A percentile compares a stretch with the other conserved stretches of the same genome.
Evolutionary conservation across 2,329 filamentous ascomycete species (phyloP).

Genomic region (Phaeosphaeriaceae sp.): DNA sequence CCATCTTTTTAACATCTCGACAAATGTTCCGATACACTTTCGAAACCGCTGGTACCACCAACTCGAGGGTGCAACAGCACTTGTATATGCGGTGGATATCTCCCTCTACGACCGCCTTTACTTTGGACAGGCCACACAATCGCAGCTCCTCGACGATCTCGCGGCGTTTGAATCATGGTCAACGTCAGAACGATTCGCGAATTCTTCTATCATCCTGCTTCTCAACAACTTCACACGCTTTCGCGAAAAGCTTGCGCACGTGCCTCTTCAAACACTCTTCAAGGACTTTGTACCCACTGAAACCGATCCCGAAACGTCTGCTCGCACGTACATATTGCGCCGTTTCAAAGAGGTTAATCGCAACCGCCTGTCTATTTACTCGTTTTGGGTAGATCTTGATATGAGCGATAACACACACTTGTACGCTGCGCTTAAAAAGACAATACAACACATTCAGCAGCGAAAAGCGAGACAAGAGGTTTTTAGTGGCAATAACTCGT

Average conservation of each 20-base stretch:
- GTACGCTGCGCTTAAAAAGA: slow-evolving; percentile 45
- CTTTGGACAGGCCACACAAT: slow-evolving; percentile 32
- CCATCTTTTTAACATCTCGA: slow-evolving; percentile 45
- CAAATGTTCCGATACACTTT: slow-evolving; percentile 40
- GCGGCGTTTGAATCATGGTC: slow-evolving; percentile 40
- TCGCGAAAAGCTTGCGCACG: slow-evolving; percentile 37
- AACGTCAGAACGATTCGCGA: slow-evolving; percentile 34
- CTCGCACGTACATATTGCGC: slow-evolving; percentile 39
- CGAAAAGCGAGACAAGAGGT: slow-evolving; percentile 37
- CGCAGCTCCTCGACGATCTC: slow-evolving; percentile 39
- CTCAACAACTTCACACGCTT: slow-evolving; percentile 47
- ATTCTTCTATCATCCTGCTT: slow-evolving; percentile 39
- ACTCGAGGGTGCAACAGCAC: slow-evolving; percentile 39
- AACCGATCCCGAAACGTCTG: slow-evolving; percentile 33
- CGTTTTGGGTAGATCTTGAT: slow-evolving; percentile 47
- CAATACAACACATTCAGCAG: slow-evolving; percentile 40
- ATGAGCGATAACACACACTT: slow-evolving; percentile 44
- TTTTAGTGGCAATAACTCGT: slow-evolving; percentile 21
- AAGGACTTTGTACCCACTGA: slow-evolving; percentile 30
- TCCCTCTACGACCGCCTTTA: slow-evolving; percentile 42
- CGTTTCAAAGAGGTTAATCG: slow-evolving; percentile 42
- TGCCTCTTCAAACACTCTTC: slow-evolving; percentile 38
- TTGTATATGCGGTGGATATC: slow-evolving; percentile 43
- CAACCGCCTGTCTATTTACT: slow-evolving; percentile 39
- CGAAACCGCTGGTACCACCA: slow-evolving; percentile 47